Base-by-base conservation (phyloP, 1,139 yeast species). In the Pneumocystis jirovecii region DNA sequence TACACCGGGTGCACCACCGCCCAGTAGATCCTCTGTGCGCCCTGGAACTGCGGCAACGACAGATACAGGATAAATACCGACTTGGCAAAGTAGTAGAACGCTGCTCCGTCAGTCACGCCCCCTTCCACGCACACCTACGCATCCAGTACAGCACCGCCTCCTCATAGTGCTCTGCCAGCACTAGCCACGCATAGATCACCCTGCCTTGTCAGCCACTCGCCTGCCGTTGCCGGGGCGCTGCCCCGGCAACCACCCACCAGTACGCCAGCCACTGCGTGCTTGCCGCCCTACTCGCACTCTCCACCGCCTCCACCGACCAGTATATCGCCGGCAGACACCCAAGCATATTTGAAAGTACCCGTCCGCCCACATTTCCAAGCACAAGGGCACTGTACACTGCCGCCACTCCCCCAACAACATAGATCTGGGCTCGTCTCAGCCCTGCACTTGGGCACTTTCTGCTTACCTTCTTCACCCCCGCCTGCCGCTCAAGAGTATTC, bases 141-240 rank as follows among this genome's bases (percentile, higher is more conserved):
- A 61, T 21, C 37, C 70, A 70, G 68, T 69, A 69, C 69, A 91
- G 82, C 71, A 95, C 86, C 60, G 96, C 86, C 74, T 85, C 84
- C 68, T 96, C 86, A 97, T 97, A 93, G 82, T 89, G 93, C 79
- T 93, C 99, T 72, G 89, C 74, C 64, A 93, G 93, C 75, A 86
- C 88, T 79, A 93, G 84, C 73, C 85, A 85, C 42, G 97, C 96
- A 75, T 89, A 93, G 40, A 93, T 96, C 68, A 93, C 96, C 98
- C 57, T 50, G 17, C 2, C 15, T 10, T 10, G 34, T 37, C 40
- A 37, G 40, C 40, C 40, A 4, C 15, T 10, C 15, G 2, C 7
- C 15, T n/a, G n/a, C n/a, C n/a, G n/a, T n/a, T n/a, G n/a, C n/a
- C n/a, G n/a, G n/a, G n/a, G 15, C 40, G 15, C 40, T 37, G 15